Base-by-base conservation (phyloP, 805 yeast genomes). In the Yarrowia deformans region DNA sequence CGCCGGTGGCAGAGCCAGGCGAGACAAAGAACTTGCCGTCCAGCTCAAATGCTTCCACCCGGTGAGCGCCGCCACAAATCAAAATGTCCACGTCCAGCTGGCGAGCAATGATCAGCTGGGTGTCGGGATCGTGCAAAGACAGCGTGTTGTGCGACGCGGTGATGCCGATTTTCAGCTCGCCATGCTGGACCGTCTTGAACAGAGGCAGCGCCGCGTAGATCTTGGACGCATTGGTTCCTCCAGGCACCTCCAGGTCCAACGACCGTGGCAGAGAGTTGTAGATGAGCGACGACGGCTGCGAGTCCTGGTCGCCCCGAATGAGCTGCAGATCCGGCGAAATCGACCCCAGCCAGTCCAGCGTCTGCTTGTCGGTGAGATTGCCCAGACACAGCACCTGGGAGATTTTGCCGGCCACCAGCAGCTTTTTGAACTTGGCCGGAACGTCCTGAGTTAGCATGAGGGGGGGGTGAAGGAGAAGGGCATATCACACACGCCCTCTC, bases 1-100 rank as follows among this genome's bases (percentile, higher is more conserved):
- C 97, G 34, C 99, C 99, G 0, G 98, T 93, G 50, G 97, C 97
- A 76, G 97, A 90, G 0, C 99, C 99, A 0, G 99, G 98, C 77
- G 91, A 94, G n/a, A 95, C 84, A 75, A 95, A 95, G 77, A 93
- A 91, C 78, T 91, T 91, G 29, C 96, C 97, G 72, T 93, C 98
- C 70, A 93, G 80, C 10, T 95, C 90, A 75, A 93, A 94, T 0
- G 98, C 97, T 76, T 94, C 98, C 5, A 92, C 96, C 72, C 87
- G 86, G 77, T 92, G 97, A 1, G 97, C 90, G 0, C 97, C 97
- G 14, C 98, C 98, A 90, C 95, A 92, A 14, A 95, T 82, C 72
- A 95, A 81, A 6, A 95, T 85, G 78, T 95, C 98, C 48, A 91
- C 98, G 76, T 93, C 96, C 83, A 93, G 83, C 79, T 92, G 92